Evolutionary conservation across 352 stramenopile species (phyloP), one percentile per base, ranked within the genome.

Genomic region (Thalassiosira sp.): DNA sequence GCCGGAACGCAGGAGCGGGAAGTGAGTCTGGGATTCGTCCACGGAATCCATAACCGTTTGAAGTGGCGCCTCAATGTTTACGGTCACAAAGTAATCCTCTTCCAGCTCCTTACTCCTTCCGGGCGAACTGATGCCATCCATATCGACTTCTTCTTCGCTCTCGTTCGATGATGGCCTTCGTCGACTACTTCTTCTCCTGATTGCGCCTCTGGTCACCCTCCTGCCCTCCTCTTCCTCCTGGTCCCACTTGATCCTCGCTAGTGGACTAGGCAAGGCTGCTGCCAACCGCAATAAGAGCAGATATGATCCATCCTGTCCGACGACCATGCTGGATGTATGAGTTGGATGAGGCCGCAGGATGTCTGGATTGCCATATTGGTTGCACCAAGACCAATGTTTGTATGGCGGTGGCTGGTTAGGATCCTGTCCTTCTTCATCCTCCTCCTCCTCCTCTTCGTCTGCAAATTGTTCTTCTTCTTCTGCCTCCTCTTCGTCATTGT

Each of bases 371-470:
- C 72, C 72, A 15, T 67, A 80, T 46, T 80, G 72, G 37, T 54
- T 51, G 37, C 63, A 80, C 72, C 72, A 80, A n/a, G 72, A 75
- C 72, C 72, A 80, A 37, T 57, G 37, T 69, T 80, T 80, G 72
- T 80, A 80, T 0, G 61, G 61, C 16, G 48, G 46, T 15, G 72
- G 58, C 61, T 75, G 62, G 11, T 56, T 69, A n/a, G 35, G 35
- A 25, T 79, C 70, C 5, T 68, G 45, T 13, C 60, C 53, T 16
- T 69, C 67, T 0, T 16, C 3, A 15, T 24, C 61, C 31, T 62
- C 53, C 28, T 70, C 68, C 35, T 78, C 69, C 20, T 67, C 69
- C 24, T 65, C 40, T 3, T 78, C 62, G 0, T 72, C 62, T n/a
- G n/a, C n/a, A n/a, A n/a, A n/a, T n/a, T n/a, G n/a, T n/a, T 70